Conservation (phyloP, 306 rosid genomes). For the Oxytropis ochrocephala region DNA sequence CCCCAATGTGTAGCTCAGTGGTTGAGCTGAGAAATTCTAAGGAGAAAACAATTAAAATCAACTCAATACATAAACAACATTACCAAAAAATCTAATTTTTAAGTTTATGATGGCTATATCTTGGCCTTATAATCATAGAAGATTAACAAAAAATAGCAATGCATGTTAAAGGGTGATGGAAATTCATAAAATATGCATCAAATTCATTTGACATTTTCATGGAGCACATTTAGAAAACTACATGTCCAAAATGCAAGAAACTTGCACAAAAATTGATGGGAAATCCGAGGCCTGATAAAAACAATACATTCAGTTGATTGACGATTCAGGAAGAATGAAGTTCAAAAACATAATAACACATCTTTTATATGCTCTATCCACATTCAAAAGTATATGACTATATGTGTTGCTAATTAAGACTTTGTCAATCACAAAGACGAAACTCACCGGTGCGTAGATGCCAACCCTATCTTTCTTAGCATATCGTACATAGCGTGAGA, state of each 20-base stretch:
- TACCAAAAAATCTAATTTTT: neutral
- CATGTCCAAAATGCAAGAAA: neutral
- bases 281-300: neutral
- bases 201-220: neutral
- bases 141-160: neutral
- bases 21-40: too few relatives aligned
- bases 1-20: too few relatives aligned
- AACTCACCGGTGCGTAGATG: slow-evolving; percentile 17
- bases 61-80: neutral
- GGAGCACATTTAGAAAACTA: neutral
- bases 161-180: neutral
- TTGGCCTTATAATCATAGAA: neutral
- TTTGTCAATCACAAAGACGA: neutral
- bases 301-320: neutral
- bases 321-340: neutral
- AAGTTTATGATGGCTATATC: neutral
- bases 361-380: neutral
- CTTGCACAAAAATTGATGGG: neutral
- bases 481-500: slow-evolving; percentile 11
- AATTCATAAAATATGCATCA: neutral
- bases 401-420: neutral
- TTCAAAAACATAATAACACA: neutral
- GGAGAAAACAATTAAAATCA: neutral
- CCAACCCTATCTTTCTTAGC: neutral
- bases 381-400: neutral